Percentiles rank a stretch among this genome's conserved stretches.
phyloP scores from a whole-genome alignment of 208 protist species.

The Leishmania turanica region DNA sequence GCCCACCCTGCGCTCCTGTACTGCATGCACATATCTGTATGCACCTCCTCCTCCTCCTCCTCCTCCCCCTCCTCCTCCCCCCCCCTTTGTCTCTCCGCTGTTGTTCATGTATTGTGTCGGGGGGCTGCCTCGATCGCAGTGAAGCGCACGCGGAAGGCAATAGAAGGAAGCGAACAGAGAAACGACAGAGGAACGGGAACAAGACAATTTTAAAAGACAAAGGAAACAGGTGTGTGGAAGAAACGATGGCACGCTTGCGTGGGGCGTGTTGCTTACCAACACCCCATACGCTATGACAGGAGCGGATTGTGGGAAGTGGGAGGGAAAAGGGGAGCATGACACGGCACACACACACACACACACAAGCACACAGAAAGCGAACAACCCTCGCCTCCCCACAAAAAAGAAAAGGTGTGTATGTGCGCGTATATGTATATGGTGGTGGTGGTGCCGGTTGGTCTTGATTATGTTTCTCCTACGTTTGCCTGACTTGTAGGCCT shows the following conservation, averaged over 20 bases:
- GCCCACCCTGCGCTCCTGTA: neutral
- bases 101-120: neutral
- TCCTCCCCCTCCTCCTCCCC: no score
- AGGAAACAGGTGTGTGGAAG: neutral
- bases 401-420: neutral
- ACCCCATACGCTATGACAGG: neutral
- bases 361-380: neutral
- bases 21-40: neutral
- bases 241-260: neutral
- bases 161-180: neutral
- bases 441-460: no score
- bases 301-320: neutral
- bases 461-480: neutral
- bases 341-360: neutral
- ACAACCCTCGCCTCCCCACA: neutral
- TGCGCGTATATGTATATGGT: neutral
- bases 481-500: neutral
- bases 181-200: neutral
- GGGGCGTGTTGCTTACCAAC: neutral
- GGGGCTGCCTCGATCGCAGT: neutral
- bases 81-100: neutral
- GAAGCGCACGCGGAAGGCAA: neutral
- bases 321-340: neutral
- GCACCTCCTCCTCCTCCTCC: no score
- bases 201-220: neutral